These are phyloP conservation scores for Dalbergia cochinchinensis DNA, from an alignment of 306 rosid genomes.

Conservation along the genomic window DNA sequence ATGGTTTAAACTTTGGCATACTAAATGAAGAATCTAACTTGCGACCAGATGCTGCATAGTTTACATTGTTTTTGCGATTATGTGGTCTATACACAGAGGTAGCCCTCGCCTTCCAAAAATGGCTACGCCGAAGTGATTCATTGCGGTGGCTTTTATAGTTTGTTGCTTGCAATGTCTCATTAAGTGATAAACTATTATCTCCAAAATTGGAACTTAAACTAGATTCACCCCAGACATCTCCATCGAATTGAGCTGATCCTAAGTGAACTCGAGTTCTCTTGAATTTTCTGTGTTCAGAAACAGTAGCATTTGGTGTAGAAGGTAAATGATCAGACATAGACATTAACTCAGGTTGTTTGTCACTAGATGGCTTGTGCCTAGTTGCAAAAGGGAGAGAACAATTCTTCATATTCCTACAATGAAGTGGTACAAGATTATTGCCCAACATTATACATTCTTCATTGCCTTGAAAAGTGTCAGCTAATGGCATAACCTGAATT, in stretches of 20 bases:
- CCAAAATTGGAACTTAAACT: constrained; percentile 26
- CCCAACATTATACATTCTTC: neutral
- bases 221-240: neutral
- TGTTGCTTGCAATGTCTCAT: neutral
- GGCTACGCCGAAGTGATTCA: constrained; percentile 28
- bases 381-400: neutral
- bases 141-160: neutral
- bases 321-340: constrained; percentile 4
- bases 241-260: neutral
- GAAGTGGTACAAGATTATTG: neutral
- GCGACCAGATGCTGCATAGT: neutral
- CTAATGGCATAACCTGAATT: constrained; percentile 23
- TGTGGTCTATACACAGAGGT: neutral
- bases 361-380: neutral
- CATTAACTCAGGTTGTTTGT: neutral
- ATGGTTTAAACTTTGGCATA: constrained; percentile 39
- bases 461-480: neutral
- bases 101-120: constrained; percentile 42
- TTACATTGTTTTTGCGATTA: neutral
- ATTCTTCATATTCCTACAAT: neutral
- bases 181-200: neutral
- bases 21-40: constrained; percentile 1
- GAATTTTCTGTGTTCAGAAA: neutral
- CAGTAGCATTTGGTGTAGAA: neutral
- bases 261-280: constrained; percentile 33